Percentiles rank a stretch among this genome's conserved stretches.
These are phyloP conservation scores for Volvariella surrecta DNA, from an alignment of 1,284 basidiomycete species.

Conservation along the genomic window DNA sequence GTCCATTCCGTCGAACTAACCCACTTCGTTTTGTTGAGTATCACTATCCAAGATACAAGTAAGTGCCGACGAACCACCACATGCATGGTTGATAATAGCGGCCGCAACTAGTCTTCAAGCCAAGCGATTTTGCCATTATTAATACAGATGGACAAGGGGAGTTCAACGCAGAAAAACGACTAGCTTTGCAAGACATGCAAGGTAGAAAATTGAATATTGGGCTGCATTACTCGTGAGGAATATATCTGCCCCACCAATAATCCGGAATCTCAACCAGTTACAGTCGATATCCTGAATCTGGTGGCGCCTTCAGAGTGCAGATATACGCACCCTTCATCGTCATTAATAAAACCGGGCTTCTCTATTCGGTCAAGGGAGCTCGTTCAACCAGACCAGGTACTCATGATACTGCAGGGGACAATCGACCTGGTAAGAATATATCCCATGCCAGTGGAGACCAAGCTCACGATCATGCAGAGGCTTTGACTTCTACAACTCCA, in stretches of 20 bases:
- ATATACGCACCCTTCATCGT: conserved; percentile 92
- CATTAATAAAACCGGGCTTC: conserved; percentile 89
- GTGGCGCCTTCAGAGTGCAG: conserved; percentile 98
- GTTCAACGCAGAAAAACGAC: conserved; percentile 72
- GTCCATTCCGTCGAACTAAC: conserved; percentile 93
- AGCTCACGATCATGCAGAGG: conserved; percentile 28
- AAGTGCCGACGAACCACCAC: conserved; percentile 21
- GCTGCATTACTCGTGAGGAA: conserved; percentile 79
- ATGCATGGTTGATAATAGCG: background rate
- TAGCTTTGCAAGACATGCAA: conserved; percentile 70
- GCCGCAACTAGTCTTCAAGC: conserved; percentile 66
- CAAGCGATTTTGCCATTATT: conserved; percentile 98
- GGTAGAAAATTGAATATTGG: conserved; percentile 78
- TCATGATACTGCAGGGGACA: conserved; percentile 84
- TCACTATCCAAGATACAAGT: conserved; percentile 89
- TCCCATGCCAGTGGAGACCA: conserved; percentile 4
- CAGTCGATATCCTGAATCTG: conserved; percentile 83
- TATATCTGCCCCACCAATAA: background rate
- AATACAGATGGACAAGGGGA: conserved; percentile 91
- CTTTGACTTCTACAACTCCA: conserved; percentile 52
- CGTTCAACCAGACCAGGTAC: conserved; percentile 65
- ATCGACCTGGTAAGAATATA: conserved; percentile 35
- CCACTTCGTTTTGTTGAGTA: conserved; percentile 91
- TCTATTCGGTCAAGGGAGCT: conserved; percentile 70
- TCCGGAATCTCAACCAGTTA: conserved; percentile 2